Base-by-base conservation (phyloP, 169 alveolate genomes). In the Eimeria acervulina region DNA sequence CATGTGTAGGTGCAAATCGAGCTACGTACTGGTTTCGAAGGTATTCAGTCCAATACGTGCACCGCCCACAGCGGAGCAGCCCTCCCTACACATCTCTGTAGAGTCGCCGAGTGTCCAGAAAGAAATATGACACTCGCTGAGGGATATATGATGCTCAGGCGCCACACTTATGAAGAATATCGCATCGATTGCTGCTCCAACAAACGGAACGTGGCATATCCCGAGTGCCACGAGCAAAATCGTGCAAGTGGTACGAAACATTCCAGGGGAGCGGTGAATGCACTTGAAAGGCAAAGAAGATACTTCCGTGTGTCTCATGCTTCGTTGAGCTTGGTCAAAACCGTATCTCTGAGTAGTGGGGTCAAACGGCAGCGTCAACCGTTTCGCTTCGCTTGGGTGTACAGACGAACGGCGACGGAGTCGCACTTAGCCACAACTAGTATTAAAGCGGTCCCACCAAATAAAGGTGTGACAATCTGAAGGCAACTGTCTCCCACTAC, bases 1-100 rank as follows among this genome's bases (percentile, higher is more conserved):
- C 38, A 5, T 63, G 68, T 6, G 42, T 83, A 61, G 17, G 15
- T 23, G 26, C 19, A 33, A 33, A 1, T 28, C 21, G 36, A 33
- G 26, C 40, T 36, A 38, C 94, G 78, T 87, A 87, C 94, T 31
- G 51, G 94, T 87, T 87, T 87, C 94, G 94, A 87, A 87, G 40
- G 94, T 87, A 42, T 87, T 87, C 63, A 87, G 63, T 38, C 94
- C 94, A 40, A 87, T 38, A 66, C 94, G 94, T 28, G 94, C 94
- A 51, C 83, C 81, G 81, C 94, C 94, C 28, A 63, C 83, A 63
- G 94, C 94, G n/a, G 94, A 87, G 83, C 94, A 87, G 84, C 94
- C 94, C 40, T 87, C 78, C 94, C 94, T 59, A 52, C 94, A 87
- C 13, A 28, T 44, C 31, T 87, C 68, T 40, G 55, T 87, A 36